Evolutionary conservation across 2,329 filamentous ascomycete species (phyloP).

Genomic region (Cercospora zeae-maydis): DNA sequence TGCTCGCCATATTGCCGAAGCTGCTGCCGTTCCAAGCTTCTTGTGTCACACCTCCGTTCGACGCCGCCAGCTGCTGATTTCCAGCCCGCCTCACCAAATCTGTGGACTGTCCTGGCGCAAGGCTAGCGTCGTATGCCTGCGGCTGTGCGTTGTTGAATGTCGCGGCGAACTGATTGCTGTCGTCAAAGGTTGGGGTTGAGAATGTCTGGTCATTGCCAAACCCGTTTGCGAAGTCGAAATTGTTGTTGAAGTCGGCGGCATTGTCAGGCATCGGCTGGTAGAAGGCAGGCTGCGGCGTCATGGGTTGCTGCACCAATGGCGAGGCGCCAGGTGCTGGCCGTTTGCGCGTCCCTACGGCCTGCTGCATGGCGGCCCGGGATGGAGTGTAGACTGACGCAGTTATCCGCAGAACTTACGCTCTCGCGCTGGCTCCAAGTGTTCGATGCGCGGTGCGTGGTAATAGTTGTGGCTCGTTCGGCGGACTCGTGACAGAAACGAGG

Average conservation of each 20-base stretch:
- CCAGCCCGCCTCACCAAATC: conserved; percentile 47
- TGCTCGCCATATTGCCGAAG: conserved; percentile 37
- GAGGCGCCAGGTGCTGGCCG: conserved; percentile 68
- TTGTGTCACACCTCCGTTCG: conserved; percentile 29
- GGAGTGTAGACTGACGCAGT: not conserved
- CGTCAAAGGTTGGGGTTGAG: conserved; percentile 39
- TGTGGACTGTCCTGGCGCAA: conserved; percentile 33
- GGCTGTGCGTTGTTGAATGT: conserved; percentile 30
- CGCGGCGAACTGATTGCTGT: conserved; percentile 34
- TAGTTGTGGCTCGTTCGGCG: not conserved
- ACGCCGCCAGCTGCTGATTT: conserved; percentile 45
- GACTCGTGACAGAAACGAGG: not conserved
- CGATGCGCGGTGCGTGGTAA: not conserved
- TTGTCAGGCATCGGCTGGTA: conserved; percentile 48
- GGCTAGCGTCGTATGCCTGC: conserved; percentile 24
- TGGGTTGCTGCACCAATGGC: conserved; percentile 57
- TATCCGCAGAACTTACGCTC: not conserved
- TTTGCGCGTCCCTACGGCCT: conserved; percentile 51
- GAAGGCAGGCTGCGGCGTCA: conserved; percentile 24
- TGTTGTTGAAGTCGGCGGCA: conserved; percentile 35
- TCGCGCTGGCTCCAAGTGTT: not conserved
- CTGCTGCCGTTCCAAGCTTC: conserved; percentile 41
- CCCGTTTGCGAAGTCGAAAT: conserved; percentile 31
- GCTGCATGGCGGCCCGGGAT: conserved; percentile 21
- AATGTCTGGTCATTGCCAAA: conserved; percentile 33